Evolutionary conservation across 2,329 filamentous ascomycete species (phyloP).

Genomic region (Mycogone perniciosa): DNA sequence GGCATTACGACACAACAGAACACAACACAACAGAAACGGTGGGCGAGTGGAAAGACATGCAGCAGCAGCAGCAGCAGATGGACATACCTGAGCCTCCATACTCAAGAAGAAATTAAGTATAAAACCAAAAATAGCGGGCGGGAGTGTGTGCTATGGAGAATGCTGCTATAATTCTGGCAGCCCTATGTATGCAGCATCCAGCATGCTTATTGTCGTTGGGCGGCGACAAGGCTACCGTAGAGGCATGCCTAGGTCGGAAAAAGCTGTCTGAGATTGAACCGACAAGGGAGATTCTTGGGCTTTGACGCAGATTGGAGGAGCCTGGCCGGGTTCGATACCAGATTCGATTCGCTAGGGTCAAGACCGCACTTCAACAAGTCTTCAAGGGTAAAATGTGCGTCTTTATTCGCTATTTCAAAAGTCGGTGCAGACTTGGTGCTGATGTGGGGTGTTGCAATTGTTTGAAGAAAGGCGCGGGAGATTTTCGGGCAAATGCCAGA

Average conservation of each 20-base stretch:
- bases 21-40: neutral
- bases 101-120: constrained; percentile 20
- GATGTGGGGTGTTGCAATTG: constrained; percentile 27
- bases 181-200: constrained; percentile 35
- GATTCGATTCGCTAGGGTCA: constrained; percentile 1
- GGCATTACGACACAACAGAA: neutral
- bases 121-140: constrained; percentile 11
- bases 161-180: constrained; percentile 41
- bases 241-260: constrained; percentile 32
- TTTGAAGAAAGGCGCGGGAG: constrained; percentile 17
- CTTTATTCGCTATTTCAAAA: constrained; percentile 35
- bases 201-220: constrained; percentile 32
- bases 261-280: constrained; percentile 12
- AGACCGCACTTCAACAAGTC: constrained; percentile 3
- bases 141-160: constrained; percentile 17
- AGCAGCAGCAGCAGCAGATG: neutral
- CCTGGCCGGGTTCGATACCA: neutral
- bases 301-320: neutral
- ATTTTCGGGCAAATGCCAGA: constrained; percentile 23
- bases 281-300: constrained; percentile 4
- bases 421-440: constrained; percentile 34
- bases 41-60: neutral
- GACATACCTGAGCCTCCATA: constrained; percentile 44
- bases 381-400: constrained; percentile 23
- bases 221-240: constrained; percentile 34